phyloP scores from a whole-genome alignment of 2,329 filamentous ascomycete genomes.

The Trichoderma gracile region DNA sequence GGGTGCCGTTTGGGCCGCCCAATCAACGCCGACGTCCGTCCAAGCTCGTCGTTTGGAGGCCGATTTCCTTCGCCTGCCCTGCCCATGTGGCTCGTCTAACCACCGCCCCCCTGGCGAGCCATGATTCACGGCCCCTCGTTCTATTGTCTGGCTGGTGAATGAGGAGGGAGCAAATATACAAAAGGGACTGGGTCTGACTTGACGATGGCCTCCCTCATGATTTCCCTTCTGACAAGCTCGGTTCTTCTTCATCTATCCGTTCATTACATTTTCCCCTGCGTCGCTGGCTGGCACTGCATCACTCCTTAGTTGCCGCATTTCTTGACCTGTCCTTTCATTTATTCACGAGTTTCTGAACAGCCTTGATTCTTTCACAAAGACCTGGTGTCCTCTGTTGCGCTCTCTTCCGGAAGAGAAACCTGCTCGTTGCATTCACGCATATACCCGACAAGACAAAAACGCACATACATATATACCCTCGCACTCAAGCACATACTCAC shows the following conservation, averaged over 20 bases:
- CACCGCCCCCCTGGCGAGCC: neutral
- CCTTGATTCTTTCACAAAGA: neutral
- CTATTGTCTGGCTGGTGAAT: too few relatives aligned
- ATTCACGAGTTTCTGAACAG: neutral
- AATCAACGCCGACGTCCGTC: neutral
- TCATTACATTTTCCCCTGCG: slow-evolving; percentile 14
- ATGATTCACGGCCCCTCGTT: slow-evolving; percentile 16
- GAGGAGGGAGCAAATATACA: neutral
- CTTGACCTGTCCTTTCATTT: neutral
- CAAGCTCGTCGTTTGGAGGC: neutral
- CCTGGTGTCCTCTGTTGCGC: slow-evolving; percentile 18
- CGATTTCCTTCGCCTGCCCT: neutral
- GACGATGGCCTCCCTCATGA: neutral
- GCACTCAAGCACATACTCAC: neutral
- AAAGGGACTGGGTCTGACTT: slow-evolving; percentile 13
- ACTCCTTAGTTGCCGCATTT: neutral
- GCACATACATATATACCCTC: neutral
- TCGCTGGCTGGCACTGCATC: slow-evolving; percentile 19
- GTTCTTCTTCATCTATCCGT: neutral
- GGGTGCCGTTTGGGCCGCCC: neutral
- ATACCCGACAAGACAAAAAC: neutral
- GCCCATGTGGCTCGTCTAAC: neutral
- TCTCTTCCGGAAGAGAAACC: neutral
- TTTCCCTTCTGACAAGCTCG: neutral
- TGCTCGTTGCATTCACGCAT: neutral